Evolutionary conservation across 2,329 filamentous ascomycete genomes (phyloP).

Genomic region (Dothistroma pini): DNA sequence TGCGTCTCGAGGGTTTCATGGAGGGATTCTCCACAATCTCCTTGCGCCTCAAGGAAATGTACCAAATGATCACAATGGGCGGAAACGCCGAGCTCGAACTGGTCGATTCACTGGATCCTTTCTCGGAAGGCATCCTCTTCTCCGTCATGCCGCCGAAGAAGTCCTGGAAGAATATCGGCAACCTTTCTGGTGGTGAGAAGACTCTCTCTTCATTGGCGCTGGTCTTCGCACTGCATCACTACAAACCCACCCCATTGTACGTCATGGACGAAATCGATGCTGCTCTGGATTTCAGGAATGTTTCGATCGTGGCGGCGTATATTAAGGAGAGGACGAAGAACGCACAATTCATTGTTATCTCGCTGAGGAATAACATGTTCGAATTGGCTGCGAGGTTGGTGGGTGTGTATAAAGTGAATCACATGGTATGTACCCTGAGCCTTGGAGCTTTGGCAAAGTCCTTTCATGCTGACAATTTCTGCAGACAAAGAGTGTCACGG

Average conservation of each 20-base stretch:
- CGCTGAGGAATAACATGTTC: constrained; percentile 98
- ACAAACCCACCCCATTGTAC: constrained; percentile 94
- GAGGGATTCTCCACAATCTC: constrained; percentile 94
- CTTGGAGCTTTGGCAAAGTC: background rate
- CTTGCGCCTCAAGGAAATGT: constrained; percentile 96
- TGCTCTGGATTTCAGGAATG: constrained; percentile 94
- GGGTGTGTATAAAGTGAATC: constrained; percentile 98
- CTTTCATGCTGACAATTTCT: constrained; percentile 7
- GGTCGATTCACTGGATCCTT: constrained; percentile 92
- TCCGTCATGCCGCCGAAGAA: constrained; percentile 99
- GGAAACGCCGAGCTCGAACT: constrained; percentile 97
- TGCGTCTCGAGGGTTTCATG: constrained; percentile 96
- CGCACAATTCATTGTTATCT: constrained; percentile 98
- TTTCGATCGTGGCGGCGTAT: constrained; percentile 96
- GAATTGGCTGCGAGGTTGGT: constrained; percentile 93
- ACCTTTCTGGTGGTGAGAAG: constrained; percentile 94
- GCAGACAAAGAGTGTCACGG: constrained; percentile 52
- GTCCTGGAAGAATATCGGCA: constrained; percentile 99
- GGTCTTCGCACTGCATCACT: constrained; percentile 98
- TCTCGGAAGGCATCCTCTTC: constrained; percentile 94
- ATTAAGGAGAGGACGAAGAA: constrained; percentile 99
- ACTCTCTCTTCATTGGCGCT: constrained; percentile 87
- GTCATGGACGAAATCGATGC: constrained; percentile 99
- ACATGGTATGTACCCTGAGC: constrained; percentile 60
- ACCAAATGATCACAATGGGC: constrained; percentile 99